Evolutionary conservation across 225 moss, liverwort and hornwort genomes (phyloP).

Genomic region (Pleurozium schreberi): DNA sequence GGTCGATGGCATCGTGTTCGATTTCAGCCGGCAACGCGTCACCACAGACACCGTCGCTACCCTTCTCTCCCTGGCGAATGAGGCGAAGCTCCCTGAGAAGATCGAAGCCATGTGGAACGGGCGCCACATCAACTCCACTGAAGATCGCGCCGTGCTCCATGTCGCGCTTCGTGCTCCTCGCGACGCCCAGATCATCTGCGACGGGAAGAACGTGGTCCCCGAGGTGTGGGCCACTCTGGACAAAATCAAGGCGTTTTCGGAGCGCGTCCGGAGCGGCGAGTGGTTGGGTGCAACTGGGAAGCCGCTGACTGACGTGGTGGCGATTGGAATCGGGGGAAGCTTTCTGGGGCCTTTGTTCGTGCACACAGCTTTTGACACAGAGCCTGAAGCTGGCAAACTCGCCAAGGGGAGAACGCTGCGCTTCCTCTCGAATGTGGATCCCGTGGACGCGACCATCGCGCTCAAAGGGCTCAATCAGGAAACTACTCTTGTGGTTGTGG

Average conservation of each 20-base stretch:
- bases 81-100: constrained; percentile 57
- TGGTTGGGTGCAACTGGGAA: constrained; percentile 94
- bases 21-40: constrained; percentile 77
- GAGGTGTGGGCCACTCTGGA: constrained; percentile 87
- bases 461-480: constrained; percentile 67
- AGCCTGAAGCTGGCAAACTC: constrained; percentile 45
- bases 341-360: constrained; percentile 87
- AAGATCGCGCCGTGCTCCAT: constrained; percentile 87
- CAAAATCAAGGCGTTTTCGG: constrained; percentile 76
- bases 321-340: constrained; percentile 93
- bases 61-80: constrained; percentile 61
- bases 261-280: constrained; percentile 62
- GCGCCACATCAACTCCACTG: constrained; percentile 73
- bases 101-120: constrained; percentile 79
- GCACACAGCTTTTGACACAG: constrained; percentile 69
- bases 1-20: constrained; percentile 83
- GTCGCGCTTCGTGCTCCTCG: constrained; percentile 85
- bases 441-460: constrained; percentile 83
- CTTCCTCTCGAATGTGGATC: constrained; percentile 91
- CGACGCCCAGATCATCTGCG: constrained; percentile 32
- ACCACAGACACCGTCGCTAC: constrained; percentile 49
- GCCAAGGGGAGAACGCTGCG: constrained; percentile 68
- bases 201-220: constrained; percentile 82
- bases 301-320: constrained; percentile 77
- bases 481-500: constrained; percentile 80